Conservation (phyloP, 495 filamentous ascomycete species). For the Penicillium egyptiacum region DNA sequence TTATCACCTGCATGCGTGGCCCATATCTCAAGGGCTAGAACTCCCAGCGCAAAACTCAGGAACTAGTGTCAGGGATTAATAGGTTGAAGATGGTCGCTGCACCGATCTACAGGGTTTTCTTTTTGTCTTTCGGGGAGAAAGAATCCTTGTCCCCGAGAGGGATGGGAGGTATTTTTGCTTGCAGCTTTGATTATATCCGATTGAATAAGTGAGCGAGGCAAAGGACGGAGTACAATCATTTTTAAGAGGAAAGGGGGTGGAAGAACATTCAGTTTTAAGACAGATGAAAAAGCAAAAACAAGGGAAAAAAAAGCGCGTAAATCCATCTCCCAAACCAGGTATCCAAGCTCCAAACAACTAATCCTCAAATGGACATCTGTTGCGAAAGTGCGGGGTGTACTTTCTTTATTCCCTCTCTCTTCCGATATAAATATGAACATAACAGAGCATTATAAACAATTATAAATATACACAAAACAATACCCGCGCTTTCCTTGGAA, state of each 20-base stretch:
- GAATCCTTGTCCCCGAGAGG: conserved; percentile 18
- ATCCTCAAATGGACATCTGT: not conserved
- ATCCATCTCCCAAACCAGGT: not conserved
- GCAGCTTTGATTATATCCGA: not conserved
- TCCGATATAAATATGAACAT: too few relatives aligned
- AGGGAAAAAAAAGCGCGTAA: not conserved
- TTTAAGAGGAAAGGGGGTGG: not conserved
- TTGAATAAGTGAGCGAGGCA: not conserved
- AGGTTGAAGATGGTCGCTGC: conserved; percentile 10
- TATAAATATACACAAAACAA: not conserved
- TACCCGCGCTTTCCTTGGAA: not conserved
- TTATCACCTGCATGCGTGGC: not conserved
- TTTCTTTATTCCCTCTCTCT: not conserved
- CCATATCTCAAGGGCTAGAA: conserved; percentile 24
- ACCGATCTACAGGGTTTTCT: conserved; percentile 21
- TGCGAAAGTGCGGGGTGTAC: conserved; percentile 9
- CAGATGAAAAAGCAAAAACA: not conserved
- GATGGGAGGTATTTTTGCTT: conserved; percentile 1
- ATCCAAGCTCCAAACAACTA: not conserved
- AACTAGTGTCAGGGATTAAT: not conserved
- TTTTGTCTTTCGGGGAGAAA: conserved; percentile 15
- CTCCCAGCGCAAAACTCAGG: not conserved
- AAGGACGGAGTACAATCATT: not conserved
- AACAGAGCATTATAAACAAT: not conserved
- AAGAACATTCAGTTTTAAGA: not conserved